A percentile compares a stretch with the other conserved stretches of the same genome.
These are phyloP conservation scores for Acanthamoeba triangularis DNA, from an alignment of 208 protist species.

Conservation along the genomic window DNA sequence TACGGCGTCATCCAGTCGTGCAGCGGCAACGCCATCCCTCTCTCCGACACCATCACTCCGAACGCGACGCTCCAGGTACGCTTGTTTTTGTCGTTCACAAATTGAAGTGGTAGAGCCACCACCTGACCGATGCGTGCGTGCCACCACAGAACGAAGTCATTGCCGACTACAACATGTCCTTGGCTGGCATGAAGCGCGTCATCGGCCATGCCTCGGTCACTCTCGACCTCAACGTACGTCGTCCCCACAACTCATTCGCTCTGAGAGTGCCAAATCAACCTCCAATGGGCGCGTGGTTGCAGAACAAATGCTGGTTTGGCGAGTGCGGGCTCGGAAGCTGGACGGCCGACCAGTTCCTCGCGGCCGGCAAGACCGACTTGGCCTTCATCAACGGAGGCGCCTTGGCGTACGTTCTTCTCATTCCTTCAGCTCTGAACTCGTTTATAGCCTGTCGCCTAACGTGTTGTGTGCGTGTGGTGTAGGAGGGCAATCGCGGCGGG, in stretches of 20 bases:
- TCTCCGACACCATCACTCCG: background rate
- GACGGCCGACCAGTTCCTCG: background rate
- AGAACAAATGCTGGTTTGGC: conserved; percentile 56
- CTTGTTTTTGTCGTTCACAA: no score
- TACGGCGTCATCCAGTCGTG: conserved; percentile 21
- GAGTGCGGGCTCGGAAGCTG: conserved; percentile 49
- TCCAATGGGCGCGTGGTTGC: no score
- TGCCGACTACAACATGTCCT: background rate
- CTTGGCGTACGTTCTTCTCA: background rate
- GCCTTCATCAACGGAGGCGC: conserved; percentile 56
- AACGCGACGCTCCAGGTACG: background rate
- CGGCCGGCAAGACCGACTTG: conserved; percentile 1
- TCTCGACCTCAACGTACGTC: background rate
- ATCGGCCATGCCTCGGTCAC: background rate
- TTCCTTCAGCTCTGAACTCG: no score
- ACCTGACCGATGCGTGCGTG: no score
- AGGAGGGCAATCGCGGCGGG: background rate
- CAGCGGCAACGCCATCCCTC: conserved; percentile 5
- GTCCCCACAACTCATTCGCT: no score
- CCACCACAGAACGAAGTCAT: background rate
- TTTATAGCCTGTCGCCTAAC: no score
- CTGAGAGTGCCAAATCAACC: no score
- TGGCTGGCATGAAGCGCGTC: background rate
- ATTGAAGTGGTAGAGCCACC: no score
- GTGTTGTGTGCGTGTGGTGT: background rate